Conservation (phyloP, 768 basidiomycete species). For the Leccinellum albellum region DNA sequence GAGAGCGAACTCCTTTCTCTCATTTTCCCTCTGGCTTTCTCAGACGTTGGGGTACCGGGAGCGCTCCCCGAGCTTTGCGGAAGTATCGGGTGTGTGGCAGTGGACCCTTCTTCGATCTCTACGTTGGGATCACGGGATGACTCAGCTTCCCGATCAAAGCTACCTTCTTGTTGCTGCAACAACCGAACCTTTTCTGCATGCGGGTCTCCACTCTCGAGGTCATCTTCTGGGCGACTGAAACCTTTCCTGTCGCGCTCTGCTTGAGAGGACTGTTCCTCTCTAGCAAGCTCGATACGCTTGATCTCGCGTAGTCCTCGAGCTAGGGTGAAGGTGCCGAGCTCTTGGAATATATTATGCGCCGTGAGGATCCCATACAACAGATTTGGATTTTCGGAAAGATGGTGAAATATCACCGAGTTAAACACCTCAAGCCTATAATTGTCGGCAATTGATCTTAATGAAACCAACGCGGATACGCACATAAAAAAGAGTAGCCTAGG, state of each 20-base stretch:
- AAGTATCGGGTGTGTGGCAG: slow-evolving; percentile 34
- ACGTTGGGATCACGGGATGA: slow-evolving; percentile 13
- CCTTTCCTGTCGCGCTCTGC: slow-evolving; percentile 25
- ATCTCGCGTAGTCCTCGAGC: slow-evolving; percentile 83
- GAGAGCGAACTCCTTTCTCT: slow-evolving; percentile 62
- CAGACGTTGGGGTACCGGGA: slow-evolving; percentile 48
- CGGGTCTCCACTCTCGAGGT: slow-evolving; percentile 26
- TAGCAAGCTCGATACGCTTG: slow-evolving; percentile 63
- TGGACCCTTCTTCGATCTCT: slow-evolving; percentile 14
- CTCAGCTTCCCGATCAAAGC: slow-evolving; percentile 21
- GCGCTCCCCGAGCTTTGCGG: slow-evolving; percentile 42
- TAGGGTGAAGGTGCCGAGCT: slow-evolving; percentile 89
- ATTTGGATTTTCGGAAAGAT: slow-evolving; percentile 82
- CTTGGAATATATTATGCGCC: slow-evolving; percentile 81
- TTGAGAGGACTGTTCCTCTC: slow-evolving; percentile 58
- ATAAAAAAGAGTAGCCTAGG: slow-evolving; percentile 90
- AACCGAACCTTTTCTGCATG: slow-evolving; percentile 63
- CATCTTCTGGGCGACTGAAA: slow-evolving; percentile 12
- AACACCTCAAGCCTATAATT: slow-evolving; percentile 78
- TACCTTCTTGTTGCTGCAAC: slow-evolving; percentile 49
- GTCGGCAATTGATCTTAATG: neutral
- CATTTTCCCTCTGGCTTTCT: slow-evolving; percentile 92
- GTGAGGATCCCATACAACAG: slow-evolving; percentile 82
- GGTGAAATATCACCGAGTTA: slow-evolving; percentile 76
- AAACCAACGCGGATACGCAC: slow-evolving; percentile 38